phyloP scores from a whole-genome alignment of 176 grass and related monocot genomes.

The Aegilops bicornis region DNA sequence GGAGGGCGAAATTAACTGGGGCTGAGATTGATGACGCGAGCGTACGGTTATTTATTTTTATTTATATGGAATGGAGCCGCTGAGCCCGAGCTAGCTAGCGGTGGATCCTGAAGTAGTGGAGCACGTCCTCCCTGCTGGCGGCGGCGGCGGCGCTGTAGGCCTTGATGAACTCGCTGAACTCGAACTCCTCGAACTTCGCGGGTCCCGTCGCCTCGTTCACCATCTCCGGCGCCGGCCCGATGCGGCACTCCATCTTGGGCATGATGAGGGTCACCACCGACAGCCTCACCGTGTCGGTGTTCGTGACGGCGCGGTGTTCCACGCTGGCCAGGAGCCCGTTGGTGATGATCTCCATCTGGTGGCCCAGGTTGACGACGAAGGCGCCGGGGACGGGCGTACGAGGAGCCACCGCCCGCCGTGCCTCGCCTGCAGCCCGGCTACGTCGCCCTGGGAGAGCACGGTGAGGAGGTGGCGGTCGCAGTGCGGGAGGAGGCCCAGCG shows the following conservation, averaged over 20 bases:
- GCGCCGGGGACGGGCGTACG: conserved; percentile 24
- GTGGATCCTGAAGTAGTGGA: conserved; percentile 46
- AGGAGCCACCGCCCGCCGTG: conserved; percentile 26
- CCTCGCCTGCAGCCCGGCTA: conserved; percentile 37
- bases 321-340: conserved; percentile 52
- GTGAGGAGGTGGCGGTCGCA: conserved; percentile 24
- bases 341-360: conserved; percentile 51
- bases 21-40: too few species aligned
- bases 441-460: conserved; percentile 37
- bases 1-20: too few species aligned
- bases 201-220: not conserved
- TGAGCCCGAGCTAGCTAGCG: too few species aligned
- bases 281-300: not conserved
- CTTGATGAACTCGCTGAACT: conserved; percentile 28
- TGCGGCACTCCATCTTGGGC: conserved; percentile 31
- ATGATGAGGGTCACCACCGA: conserved; percentile 43
- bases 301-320: conserved; percentile 43
- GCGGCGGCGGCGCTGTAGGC: conserved; percentile 28
- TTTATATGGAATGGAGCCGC: too few species aligned
- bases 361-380: conserved; percentile 45
- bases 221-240: conserved; percentile 15
- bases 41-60: too few species aligned
- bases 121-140: conserved; percentile 36
- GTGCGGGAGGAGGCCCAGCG: not conserved
- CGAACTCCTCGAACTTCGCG: conserved; percentile 30